Conservation (phyloP, 1,139 yeast species). For the Saccharomyces hybrid region DNA sequence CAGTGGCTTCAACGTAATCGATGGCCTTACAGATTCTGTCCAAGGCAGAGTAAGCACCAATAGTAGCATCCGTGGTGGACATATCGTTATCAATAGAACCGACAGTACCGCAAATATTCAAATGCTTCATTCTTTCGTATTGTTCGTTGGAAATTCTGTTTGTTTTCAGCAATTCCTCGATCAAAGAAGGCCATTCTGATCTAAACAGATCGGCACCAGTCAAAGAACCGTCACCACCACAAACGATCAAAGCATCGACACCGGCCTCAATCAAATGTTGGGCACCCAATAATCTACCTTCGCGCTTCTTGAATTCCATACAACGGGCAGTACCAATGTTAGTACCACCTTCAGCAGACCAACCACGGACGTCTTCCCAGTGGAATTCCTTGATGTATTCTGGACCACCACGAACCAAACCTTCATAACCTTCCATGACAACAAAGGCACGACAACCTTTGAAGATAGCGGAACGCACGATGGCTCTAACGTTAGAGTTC, state of each 20-base stretch:
- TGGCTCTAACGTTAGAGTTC: slow-evolving; percentile 85
- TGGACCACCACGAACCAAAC: slow-evolving; percentile 77
- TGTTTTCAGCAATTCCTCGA: slow-evolving; percentile 55
- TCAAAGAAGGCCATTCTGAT: slow-evolving; percentile 84
- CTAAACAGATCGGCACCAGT: slow-evolving; percentile 96
- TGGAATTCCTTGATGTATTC: slow-evolving; percentile 59
- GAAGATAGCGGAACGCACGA: slow-evolving; percentile 81
- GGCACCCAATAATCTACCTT: slow-evolving; percentile 76
- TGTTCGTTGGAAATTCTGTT: slow-evolving; percentile 50
- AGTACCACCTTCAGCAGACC: slow-evolving; percentile 88
- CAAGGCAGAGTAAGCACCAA: slow-evolving; percentile 90
- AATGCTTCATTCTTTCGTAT: slow-evolving; percentile 53
- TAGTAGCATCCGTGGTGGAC: slow-evolving; percentile 93
- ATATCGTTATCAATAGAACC: slow-evolving; percentile 97
- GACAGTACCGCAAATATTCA: slow-evolving; percentile 89
- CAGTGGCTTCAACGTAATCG: slow-evolving; percentile 89
- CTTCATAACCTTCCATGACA: slow-evolving; percentile 90
- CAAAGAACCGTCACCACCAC: slow-evolving; percentile 97
- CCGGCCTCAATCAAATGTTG: slow-evolving; percentile 80
- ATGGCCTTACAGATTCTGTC: slow-evolving; percentile 90
- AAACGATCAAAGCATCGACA: slow-evolving; percentile 91
- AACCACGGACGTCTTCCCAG: slow-evolving; percentile 94
- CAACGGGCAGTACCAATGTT: slow-evolving; percentile 95
- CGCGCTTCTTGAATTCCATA: slow-evolving; percentile 71
- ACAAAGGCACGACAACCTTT: slow-evolving; percentile 93